A percentile compares a stretch with the other conserved stretches of the same genome.
These are phyloP conservation scores for Onygena corvina DNA, from an alignment of 2,329 filamentous ascomycete species.

Conservation along the genomic window DNA sequence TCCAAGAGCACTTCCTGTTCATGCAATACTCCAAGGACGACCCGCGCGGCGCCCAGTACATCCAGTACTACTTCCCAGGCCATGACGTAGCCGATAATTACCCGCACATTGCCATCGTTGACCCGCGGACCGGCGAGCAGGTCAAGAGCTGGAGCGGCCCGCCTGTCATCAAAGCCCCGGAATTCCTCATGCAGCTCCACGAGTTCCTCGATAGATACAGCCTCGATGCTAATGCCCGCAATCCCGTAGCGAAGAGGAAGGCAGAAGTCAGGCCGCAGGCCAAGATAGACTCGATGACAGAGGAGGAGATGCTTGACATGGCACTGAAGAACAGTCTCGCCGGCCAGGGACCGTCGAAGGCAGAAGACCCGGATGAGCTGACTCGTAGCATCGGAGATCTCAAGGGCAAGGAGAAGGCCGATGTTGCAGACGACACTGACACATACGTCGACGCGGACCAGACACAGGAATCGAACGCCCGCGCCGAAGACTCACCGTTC, in stretches of 20 bases:
- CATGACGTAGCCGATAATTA: slow-evolving; percentile 80
- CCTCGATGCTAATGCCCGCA: slow-evolving; percentile 74
- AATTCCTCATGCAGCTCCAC: slow-evolving; percentile 82
- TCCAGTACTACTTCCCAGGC: slow-evolving; percentile 77
- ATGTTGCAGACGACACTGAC: slow-evolving; percentile 33
- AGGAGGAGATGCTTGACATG: slow-evolving; percentile 94
- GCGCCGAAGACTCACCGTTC: slow-evolving; percentile 21
- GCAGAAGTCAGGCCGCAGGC: slow-evolving; percentile 56
- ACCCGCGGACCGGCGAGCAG: slow-evolving; percentile 90
- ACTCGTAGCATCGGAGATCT: slow-evolving; percentile 52
- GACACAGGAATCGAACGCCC: slow-evolving; percentile 17
- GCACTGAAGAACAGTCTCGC: slow-evolving; percentile 80
- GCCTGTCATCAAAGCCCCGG: slow-evolving; percentile 60
- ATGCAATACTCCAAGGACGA: slow-evolving; percentile 87
- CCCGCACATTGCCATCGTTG: slow-evolving; percentile 89
- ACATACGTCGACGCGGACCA: slow-evolving; percentile 29
- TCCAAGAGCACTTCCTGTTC: slow-evolving; percentile 90
- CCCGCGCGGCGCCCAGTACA: slow-evolving; percentile 62
- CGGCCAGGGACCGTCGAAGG: slow-evolving; percentile 35
- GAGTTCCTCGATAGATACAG: slow-evolving; percentile 98
- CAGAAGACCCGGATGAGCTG: slow-evolving; percentile 74
- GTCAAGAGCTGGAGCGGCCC: slow-evolving; percentile 90
- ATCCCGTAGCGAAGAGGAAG: slow-evolving; percentile 73
- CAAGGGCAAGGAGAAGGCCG: slow-evolving; percentile 43
- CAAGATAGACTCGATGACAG: slow-evolving; percentile 79